Conservation (phyloP, 305 asterid genomes). For the Plantago coronopus region DNA sequence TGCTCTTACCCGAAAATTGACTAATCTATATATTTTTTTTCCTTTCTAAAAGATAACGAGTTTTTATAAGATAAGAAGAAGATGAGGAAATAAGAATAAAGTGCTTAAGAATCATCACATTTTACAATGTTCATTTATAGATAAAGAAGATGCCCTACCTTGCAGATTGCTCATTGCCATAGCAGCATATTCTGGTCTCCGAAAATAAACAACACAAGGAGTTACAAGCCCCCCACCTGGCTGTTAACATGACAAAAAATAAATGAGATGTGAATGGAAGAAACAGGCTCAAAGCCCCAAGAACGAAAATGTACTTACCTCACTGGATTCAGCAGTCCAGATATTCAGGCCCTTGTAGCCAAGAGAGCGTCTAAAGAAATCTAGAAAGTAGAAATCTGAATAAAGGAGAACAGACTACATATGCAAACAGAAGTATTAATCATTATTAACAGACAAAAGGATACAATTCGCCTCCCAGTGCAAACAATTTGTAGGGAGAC, state of each 20-base stretch:
- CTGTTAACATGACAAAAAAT: slow-evolving; percentile 34
- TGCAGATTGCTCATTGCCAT: slow-evolving; percentile 63
- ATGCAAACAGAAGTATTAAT: neutral
- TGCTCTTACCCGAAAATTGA: too few species aligned
- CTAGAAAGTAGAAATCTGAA: slow-evolving; percentile 39
- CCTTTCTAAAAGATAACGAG: too few species aligned
- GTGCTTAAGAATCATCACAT: neutral
- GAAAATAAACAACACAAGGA: slow-evolving; percentile 65
- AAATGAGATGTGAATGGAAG: neutral
- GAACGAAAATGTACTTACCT: slow-evolving; percentile 32
- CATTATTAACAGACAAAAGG: slow-evolving; percentile 36
- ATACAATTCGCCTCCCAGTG: slow-evolving; percentile 88
- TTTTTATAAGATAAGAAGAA: too few species aligned
- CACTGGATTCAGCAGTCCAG: slow-evolving; percentile 54
- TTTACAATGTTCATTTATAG: neutral
- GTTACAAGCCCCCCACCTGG: slow-evolving; percentile 53
- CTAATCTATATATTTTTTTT: too few species aligned
- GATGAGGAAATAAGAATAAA: neutral
- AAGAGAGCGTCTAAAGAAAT: slow-evolving; percentile 68
- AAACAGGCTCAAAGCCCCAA: slow-evolving; percentile 7
- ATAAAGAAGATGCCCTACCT: slow-evolving; percentile 32
- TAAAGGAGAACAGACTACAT: slow-evolving; percentile 39
- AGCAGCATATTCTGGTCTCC: slow-evolving; percentile 70
- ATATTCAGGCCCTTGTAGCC: slow-evolving; percentile 68
- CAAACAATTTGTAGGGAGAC: slow-evolving; percentile 73